Percentiles rank a stretch among this genome's conserved stretches.
These are phyloP conservation scores for Mucor irregularis DNA, from an alignment of 371 early-diverging fungal genomes.

Conservation along the genomic window DNA sequence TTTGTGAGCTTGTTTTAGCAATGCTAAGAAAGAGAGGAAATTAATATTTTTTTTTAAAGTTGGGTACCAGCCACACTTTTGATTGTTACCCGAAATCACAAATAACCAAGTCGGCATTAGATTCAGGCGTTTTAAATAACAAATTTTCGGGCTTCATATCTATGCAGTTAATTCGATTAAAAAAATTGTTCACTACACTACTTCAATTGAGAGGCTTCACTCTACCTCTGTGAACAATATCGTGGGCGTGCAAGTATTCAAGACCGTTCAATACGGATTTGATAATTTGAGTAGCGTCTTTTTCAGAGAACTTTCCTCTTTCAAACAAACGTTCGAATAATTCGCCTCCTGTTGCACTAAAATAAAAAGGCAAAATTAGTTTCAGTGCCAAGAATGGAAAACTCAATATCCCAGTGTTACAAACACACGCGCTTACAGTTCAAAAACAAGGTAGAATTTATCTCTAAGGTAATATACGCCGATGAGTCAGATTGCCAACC, in stretches of 20 bases:
- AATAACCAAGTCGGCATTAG: conserved; percentile 63
- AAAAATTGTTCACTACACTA: too few species aligned
- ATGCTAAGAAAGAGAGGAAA: conserved; percentile 37
- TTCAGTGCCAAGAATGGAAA: neutral
- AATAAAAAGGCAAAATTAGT: neutral
- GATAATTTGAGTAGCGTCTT: conserved; percentile 77
- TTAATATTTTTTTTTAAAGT: neutral
- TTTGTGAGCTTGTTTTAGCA: conserved; percentile 48
- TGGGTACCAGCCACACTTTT: conserved; percentile 1
- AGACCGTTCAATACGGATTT: conserved; percentile 65
- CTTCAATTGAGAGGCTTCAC: too few species aligned
- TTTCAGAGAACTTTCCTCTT: conserved; percentile 85
- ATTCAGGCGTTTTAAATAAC: conserved; percentile 60
- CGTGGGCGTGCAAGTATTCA: conserved; percentile 75
- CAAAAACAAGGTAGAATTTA: conserved; percentile 89
- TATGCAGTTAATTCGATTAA: too few species aligned
- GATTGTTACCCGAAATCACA: conserved; percentile 66
- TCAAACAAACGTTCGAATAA: conserved; percentile 87
- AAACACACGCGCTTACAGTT: conserved; percentile 62
- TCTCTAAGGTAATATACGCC: conserved; percentile 39
- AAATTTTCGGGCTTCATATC: conserved; percentile 87
- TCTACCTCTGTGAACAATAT: conserved; percentile 73
- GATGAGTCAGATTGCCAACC: neutral
- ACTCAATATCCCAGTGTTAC: too few species aligned
- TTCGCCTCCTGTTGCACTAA: conserved; percentile 82